Base-by-base conservation (phyloP, 768 basidiomycete species). In the Collybia mongolica region DNA sequence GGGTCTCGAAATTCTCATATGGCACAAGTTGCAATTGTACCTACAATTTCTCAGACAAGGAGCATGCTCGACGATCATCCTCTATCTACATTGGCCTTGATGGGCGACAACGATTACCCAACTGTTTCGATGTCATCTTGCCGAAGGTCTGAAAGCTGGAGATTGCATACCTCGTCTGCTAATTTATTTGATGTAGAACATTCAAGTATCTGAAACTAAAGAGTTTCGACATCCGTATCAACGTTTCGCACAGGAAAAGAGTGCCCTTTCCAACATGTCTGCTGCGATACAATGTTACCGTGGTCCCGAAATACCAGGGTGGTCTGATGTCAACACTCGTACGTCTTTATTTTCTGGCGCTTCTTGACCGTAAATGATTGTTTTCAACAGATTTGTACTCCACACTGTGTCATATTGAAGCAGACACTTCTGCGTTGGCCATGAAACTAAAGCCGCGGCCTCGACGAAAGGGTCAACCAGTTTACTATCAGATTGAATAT, bases 401-500 rank as follows among this genome's bases (percentile, higher is more conserved):
- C 9, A 23, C 12, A 14, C 20, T 37, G 20, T 46, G 35, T 36
- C 15, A 8, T 23, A 17, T 46, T 38, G 36, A 46, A 37, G 45
- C 35, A 4, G 32, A 46, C 20, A 5, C 38, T n/a, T 46, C 35
- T n/a, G 36, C 8, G 14, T 19, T 46, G 45, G 24, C 15, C 12
- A 37, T 2, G 8, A 35, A 14, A 29, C 12, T 46, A 22, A 46
- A 19, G 4, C 44, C 44, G 19, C 44, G 15, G 12, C 22, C n/a
- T 18, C 32, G 19, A 6, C 7, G 35, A 23, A n/a, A 11, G 5
- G 15, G 14, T 24, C 6, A 32, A 15, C 19, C 14, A 24, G n/a
- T 6, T 23, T 72, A 62, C 48, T 75, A 63, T 49, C 32, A 56
- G 18, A 52, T 72, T 18, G 53, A 65, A 1, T 74, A 62, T 52